phyloP scores from a whole-genome alignment of 257 asterid species.

The Oldenlandia corymbosa region DNA sequence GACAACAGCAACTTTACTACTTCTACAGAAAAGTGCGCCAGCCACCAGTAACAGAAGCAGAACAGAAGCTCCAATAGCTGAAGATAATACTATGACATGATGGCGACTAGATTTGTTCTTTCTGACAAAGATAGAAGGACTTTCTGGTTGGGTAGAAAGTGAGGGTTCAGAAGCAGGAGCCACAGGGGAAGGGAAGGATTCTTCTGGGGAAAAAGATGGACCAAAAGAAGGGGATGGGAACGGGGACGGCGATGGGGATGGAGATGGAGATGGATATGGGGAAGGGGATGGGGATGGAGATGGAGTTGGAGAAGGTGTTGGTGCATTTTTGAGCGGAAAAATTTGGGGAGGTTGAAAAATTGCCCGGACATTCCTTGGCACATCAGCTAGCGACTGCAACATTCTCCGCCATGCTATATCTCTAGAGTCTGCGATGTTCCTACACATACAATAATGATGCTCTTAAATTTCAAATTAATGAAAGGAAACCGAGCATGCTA shows the following conservation, averaged over 20 bases:
- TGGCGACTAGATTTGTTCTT: constrained; percentile 8
- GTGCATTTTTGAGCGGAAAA: neutral
- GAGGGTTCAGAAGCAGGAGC: constrained; percentile 34
- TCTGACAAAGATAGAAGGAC: constrained; percentile 13
- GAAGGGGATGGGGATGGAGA: constrained; percentile 19
- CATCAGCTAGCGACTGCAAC: constrained; percentile 5
- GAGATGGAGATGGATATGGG: constrained; percentile 12
- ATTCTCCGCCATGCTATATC: constrained; percentile 38
- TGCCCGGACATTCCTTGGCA: neutral
- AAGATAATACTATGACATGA: constrained; percentile 28
- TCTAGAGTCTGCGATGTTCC: constrained; percentile 36
- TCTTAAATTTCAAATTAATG: neutral
- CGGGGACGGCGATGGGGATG: constrained; percentile 13
- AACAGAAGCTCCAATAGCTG: constrained; percentile 50
- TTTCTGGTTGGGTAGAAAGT: constrained; percentile 18
- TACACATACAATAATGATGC: constrained; percentile 22
- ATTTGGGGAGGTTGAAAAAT: neutral
- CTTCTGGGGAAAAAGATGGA: constrained; percentile 16
- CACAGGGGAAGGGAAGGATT: constrained; percentile 26
- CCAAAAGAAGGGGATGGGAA: constrained; percentile 35
- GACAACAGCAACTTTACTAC: constrained; percentile 64
- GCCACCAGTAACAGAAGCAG: constrained; percentile 34
- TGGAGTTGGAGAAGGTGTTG: neutral
- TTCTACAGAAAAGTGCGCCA: constrained; percentile 28
- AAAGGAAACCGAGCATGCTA: neutral